Conservation (phyloP, 306 rosid genomes). For the Fagus sylvatica region DNA sequence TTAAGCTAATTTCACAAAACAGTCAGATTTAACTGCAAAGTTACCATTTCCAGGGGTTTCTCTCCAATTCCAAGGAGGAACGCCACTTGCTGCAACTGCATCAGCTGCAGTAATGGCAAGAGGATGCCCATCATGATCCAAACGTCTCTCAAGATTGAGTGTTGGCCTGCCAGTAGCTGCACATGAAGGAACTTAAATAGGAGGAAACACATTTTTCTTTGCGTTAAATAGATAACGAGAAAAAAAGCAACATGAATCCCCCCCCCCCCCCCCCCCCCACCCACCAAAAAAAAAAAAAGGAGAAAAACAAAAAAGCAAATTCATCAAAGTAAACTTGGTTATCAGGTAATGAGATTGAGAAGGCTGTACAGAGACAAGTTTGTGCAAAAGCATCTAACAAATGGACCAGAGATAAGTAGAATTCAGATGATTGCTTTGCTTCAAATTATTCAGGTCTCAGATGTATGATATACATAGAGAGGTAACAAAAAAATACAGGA, state of each 20-base stretch:
- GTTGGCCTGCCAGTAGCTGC: conserved; percentile 88
- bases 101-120: conserved; percentile 91
- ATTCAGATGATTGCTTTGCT: not conserved
- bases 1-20: not conserved
- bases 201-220: not conserved
- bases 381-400: too few species aligned
- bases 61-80: conserved; percentile 99
- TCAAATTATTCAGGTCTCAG: not conserved
- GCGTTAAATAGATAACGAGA: not conserved
- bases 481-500: not conserved
- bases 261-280: too few species aligned
- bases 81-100: conserved; percentile 81
- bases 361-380: too few species aligned
- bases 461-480: not conserved
- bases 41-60: conserved; percentile 92
- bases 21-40: conserved; percentile 2
- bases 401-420: too few species aligned
- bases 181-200: conserved; percentile 27
- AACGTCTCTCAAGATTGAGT: conserved; percentile 86
- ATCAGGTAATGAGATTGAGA: not conserved
- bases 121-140: conserved; percentile 95
- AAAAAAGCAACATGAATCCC: not conserved
- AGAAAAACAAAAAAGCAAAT: too few species aligned
- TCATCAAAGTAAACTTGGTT: too few species aligned
- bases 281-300: too few species aligned